Evolutionary conservation across 768 basidiomycete species (phyloP).

Genomic region (Rhizopogon vinicolor): DNA sequence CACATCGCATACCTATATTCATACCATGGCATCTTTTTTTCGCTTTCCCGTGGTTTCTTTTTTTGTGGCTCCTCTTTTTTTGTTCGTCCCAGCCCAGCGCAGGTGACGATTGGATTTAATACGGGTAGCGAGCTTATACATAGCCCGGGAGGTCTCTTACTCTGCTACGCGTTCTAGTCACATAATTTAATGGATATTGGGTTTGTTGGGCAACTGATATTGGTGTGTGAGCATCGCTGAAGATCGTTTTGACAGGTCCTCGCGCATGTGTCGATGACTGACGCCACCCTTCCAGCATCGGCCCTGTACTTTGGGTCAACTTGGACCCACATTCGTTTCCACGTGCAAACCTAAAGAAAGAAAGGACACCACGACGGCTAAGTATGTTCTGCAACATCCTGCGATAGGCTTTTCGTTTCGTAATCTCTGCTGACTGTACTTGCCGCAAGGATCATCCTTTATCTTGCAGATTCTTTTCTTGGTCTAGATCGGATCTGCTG

Average conservation of each 20-base stretch:
- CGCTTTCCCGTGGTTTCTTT: conserved; percentile 12
- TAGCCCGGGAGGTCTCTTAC: conserved; percentile 6
- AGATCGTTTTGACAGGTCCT: not conserved
- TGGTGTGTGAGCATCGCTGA: not conserved
- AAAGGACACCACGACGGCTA: no score
- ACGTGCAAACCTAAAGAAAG: no score
- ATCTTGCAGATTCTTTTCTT: not conserved
- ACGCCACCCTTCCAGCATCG: not conserved
- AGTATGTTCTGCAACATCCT: no score
- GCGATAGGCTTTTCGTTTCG: no score
- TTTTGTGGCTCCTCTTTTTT: not conserved
- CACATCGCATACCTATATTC: conserved; percentile 30
- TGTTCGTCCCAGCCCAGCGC: conserved; percentile 11
- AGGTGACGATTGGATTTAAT: conserved; percentile 9
- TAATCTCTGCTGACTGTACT: no score
- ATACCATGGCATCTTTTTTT: conserved; percentile 27
- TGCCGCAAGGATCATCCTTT: not conserved
- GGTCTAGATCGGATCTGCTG: not conserved
- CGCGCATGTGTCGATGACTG: not conserved
- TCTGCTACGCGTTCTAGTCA: conserved; percentile 8
- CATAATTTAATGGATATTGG: conserved; percentile 30
- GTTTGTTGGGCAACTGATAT: conserved; percentile 17
- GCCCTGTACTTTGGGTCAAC: not conserved
- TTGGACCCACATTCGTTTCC: no score
- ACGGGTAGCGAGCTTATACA: conserved; percentile 14